Evolutionary conservation across 2,329 filamentous ascomycete species (phyloP), one percentile per base, ranked within the genome.

Genomic region (Penicillium sclerotigenum): DNA sequence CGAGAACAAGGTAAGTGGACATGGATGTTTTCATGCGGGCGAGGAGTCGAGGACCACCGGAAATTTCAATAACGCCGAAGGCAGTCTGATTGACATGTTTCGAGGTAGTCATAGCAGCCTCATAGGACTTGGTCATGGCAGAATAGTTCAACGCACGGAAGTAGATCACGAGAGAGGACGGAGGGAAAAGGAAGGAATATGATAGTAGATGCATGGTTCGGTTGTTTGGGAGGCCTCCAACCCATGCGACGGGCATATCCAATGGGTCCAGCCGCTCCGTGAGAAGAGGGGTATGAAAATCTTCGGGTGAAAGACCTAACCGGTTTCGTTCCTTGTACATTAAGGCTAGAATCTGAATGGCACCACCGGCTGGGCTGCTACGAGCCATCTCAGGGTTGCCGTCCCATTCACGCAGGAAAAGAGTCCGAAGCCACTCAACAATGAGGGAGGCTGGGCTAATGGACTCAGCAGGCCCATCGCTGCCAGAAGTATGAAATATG

Each of bases 91-190:
- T 73, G 18, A 78, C 73, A 57, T 81, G 75, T 42, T 75, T 70
- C 28, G 75, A 75, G 16, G 75, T 75, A 4, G 75, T 75, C 65
- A 77, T 75, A 0, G 89, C 85, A 60, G 86, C 82, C 66, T 94
- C 89, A 65, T 87, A 91, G 16, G 87, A 83, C 56, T 86, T 84
- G 62, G 87, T 90, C 93, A 97, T 97, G 16, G 83, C 83, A 0
- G 89, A 85, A 66, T 94, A 91, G 69, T 96, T 97, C 67, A 96
- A 87, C 4, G 90, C 85, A 18, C 93, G 87, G 71, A 97, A 97
- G 70, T 91, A 96, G 0, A 85, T 86, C 3, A 96, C 87, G 3
- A 96, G 76, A 1, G 85, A 84, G 0, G 86, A 81, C 0, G 87
- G 81, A 20, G 82, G 85, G 65, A 97, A 96, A 0, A 97, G 79